These are phyloP conservation scores for Eragrostis curvula DNA, from an alignment of 176 grass and related monocot genomes.

Conservation along the genomic window DNA sequence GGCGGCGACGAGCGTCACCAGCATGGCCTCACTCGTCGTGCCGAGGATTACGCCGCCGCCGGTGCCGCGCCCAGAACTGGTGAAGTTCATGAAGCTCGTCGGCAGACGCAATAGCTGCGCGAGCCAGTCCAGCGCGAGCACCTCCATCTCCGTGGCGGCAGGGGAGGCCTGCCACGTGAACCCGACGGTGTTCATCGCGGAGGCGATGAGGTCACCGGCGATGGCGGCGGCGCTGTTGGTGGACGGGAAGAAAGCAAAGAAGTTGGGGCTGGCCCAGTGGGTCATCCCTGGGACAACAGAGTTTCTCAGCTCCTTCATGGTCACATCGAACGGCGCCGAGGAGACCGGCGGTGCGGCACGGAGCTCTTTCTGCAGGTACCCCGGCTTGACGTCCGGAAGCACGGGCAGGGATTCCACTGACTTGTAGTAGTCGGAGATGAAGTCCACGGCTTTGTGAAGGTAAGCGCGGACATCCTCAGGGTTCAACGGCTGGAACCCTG, in stretches of 20 bases:
- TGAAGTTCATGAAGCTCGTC: conserved; percentile 22
- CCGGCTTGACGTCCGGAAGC: conserved; percentile 37
- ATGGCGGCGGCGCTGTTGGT: conserved; percentile 61
- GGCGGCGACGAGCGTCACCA: conserved; percentile 54
- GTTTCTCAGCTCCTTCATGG: conserved; percentile 36
- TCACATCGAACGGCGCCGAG: conserved; percentile 35
- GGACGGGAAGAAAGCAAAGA: conserved; percentile 66
- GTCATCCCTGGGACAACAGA: conserved; percentile 57
- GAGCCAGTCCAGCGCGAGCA: conserved; percentile 63
- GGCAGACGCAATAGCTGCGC: conserved; percentile 48
- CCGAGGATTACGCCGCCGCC: conserved; percentile 50
- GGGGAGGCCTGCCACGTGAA: conserved; percentile 64
- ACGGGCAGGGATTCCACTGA: conserved; percentile 38
- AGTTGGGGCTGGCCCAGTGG: conserved; percentile 68
- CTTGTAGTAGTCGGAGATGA: conserved; percentile 66
- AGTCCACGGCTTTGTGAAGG: conserved; percentile 50
- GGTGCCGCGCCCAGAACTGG: neutral
- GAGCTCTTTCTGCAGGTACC: neutral
- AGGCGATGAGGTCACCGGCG: conserved; percentile 63
- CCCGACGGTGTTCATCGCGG: conserved; percentile 62
- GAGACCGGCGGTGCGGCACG: neutral
- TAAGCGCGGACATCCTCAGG: conserved; percentile 45
- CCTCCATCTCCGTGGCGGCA: conserved; percentile 58
- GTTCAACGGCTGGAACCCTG: conserved; percentile 41
- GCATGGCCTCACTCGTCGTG: conserved; percentile 59